phyloP scores from a whole-genome alignment of 2,329 filamentous ascomycete genomes.

The Metarhizium robertsii region DNA sequence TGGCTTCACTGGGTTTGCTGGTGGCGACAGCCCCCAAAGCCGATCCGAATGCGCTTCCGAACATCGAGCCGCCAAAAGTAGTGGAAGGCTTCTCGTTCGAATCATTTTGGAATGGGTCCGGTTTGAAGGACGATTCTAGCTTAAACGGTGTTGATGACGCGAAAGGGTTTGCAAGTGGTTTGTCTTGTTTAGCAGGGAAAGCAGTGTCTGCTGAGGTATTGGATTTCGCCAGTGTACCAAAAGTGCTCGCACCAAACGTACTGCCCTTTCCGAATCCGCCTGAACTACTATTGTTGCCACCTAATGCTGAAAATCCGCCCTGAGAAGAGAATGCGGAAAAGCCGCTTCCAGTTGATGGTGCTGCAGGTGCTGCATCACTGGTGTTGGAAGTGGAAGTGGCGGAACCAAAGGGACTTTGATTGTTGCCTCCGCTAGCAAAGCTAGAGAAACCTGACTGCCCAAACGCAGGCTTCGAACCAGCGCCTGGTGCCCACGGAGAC shows the following conservation, averaged over 20 bases:
- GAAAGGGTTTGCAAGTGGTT: constrained; percentile 9
- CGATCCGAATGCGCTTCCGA: constrained; percentile 52
- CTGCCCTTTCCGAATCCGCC: constrained; percentile 27
- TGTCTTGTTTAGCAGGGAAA: constrained; percentile 18
- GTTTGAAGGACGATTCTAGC: constrained; percentile 57
- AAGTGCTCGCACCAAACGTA: constrained; percentile 27
- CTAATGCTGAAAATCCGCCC: constrained; percentile 45
- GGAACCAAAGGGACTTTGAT: constrained; percentile 29
- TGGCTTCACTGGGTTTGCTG: constrained; percentile 26
- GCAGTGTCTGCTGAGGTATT: constrained; percentile 14
- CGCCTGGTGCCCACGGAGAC: constrained; percentile 42
- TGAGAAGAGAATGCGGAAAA: constrained; percentile 46
- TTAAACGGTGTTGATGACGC: constrained; percentile 48
- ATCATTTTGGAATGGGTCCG: constrained; percentile 51
- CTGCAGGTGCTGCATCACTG: constrained; percentile 15
- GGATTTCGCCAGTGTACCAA: constrained; percentile 16
- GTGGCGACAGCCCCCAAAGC: constrained; percentile 40
- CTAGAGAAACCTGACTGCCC: constrained; percentile 43
- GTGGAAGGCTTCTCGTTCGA: constrained; percentile 41
- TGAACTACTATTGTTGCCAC: constrained; percentile 22
- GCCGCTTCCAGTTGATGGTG: constrained; percentile 33
- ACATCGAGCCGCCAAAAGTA: constrained; percentile 38
- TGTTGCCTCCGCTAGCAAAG: constrained; percentile 24
- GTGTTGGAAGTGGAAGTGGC: constrained; percentile 8
- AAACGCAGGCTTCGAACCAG: constrained; percentile 35